phyloP scores from a whole-genome alignment of 257 asterid species.

The Datura wrightii region DNA sequence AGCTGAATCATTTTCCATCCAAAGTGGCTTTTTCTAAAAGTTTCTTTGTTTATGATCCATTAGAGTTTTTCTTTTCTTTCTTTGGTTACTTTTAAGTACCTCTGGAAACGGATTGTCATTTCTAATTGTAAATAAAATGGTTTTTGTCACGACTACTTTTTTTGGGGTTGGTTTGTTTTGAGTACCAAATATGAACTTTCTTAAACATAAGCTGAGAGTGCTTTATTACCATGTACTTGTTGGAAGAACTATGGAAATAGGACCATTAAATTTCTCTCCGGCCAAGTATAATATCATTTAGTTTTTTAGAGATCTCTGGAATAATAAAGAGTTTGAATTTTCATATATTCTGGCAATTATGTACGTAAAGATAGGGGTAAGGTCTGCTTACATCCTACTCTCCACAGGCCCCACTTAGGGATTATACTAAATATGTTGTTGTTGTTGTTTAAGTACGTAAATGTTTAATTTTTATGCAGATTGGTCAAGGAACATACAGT shows the following conservation, averaged over 20 bases:
- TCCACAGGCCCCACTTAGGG: too few species aligned
- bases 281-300: background rate
- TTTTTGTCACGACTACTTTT: background rate
- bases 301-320: background rate
- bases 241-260: background rate
- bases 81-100: background rate
- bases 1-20: background rate
- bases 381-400: too few species aligned
- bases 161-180: background rate
- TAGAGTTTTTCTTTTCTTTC: background rate
- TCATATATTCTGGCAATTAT: background rate
- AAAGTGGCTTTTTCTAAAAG: background rate
- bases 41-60: background rate
- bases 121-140: background rate
- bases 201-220: background rate
- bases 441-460: background rate
- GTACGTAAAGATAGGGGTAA: too few species aligned
- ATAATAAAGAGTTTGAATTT: background rate
- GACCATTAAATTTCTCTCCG: background rate
- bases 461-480: constrained; percentile 47
- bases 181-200: constrained; percentile 5
- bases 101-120: background rate
- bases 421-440: too few species aligned
- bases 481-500: constrained; percentile 97
- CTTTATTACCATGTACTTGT: background rate